Evolutionary conservation across 2,329 filamentous ascomycete genomes (phyloP).

Genomic region (Chrysoporthe puriensis): DNA sequence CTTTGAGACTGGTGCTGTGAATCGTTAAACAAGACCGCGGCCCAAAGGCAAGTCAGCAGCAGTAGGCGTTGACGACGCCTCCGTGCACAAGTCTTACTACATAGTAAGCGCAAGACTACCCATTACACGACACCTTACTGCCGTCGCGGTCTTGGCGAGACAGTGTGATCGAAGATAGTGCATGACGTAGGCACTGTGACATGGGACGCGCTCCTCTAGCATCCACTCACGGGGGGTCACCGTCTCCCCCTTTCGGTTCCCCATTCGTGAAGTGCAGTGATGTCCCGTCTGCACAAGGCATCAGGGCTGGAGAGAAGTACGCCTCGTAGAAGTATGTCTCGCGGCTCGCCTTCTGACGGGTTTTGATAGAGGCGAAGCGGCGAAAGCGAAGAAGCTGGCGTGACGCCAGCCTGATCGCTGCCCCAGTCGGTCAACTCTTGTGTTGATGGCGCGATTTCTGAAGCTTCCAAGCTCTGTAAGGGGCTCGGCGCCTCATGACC

Average conservation of each 20-base stretch:
- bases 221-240: conserved; percentile 13
- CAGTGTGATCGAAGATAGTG: background rate
- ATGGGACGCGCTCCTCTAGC: background rate
- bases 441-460: conserved; percentile 1
- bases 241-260: conserved; percentile 23
- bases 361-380: background rate
- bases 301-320: conserved; percentile 15
- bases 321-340: background rate
- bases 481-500: conserved; percentile 12
- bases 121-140: background rate
- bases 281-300: conserved; percentile 17
- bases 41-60: conserved; percentile 21
- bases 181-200: conserved; percentile 21
- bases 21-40: conserved; percentile 20
- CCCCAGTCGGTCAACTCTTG: background rate
- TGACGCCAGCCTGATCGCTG: conserved; percentile 1
- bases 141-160: background rate
- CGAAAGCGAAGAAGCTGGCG: conserved; percentile 11
- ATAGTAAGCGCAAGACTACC: conserved; percentile 9
- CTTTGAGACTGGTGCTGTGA: conserved; percentile 14
- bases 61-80: conserved; percentile 17
- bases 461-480: conserved; percentile 8
- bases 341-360: background rate
- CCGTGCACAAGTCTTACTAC: conserved; percentile 4
- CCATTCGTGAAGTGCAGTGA: conserved; percentile 18